These are phyloP conservation scores for Cylindrotheca fusiformis DNA, from an alignment of 108 stramenopile genomes.

Conservation along the genomic window DNA sequence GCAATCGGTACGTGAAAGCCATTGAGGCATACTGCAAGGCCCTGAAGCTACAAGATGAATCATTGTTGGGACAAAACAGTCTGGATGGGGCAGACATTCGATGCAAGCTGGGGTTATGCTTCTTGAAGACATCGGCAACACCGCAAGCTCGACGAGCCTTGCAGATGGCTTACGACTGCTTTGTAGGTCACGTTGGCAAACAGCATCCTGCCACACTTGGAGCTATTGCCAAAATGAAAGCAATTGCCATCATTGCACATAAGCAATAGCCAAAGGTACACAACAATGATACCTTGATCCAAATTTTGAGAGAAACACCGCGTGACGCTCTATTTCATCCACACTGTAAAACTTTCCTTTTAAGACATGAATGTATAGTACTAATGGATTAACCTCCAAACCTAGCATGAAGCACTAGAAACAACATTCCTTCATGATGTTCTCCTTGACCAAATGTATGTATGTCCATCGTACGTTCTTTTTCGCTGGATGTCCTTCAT, in stretches of 20 bases:
- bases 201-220: conserved; percentile 19
- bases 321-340: too few relatives aligned
- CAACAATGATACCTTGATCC: too few relatives aligned
- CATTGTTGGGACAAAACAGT: neutral
- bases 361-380: too few relatives aligned
- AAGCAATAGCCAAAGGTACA: too few relatives aligned
- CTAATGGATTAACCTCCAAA: too few relatives aligned
- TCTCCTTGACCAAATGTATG: too few relatives aligned
- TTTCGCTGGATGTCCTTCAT: too few relatives aligned
- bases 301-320: too few relatives aligned
- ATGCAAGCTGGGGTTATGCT: conserved; percentile 15
- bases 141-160: neutral
- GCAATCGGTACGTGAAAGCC: neutral
- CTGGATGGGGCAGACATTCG: conserved; percentile 18
- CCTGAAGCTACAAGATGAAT: conserved; percentile 1
- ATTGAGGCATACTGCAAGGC: neutral
- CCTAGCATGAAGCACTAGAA: too few relatives aligned
- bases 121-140: neutral
- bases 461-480: too few relatives aligned
- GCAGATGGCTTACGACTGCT: conserved; percentile 5
- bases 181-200: neutral
- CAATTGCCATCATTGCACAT: neutral
- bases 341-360: too few relatives aligned
- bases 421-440: too few relatives aligned
- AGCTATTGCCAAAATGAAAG: conserved; percentile 7